Base-by-base conservation (phyloP, 495 filamentous ascomycete genomes). In the Sordaria brevicollis region DNA sequence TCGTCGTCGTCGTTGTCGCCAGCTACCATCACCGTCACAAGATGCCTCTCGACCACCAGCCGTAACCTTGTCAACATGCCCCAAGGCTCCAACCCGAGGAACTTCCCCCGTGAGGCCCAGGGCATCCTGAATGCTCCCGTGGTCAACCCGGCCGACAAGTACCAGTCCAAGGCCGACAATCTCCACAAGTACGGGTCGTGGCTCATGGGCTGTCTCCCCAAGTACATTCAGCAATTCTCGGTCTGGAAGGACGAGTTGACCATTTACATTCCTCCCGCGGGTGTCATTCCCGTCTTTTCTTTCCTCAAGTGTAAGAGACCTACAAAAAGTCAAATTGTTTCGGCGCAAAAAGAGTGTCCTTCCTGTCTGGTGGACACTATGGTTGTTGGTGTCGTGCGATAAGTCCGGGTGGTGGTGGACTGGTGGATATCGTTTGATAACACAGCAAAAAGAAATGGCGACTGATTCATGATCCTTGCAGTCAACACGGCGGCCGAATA, bases 161-260 rank as follows among this genome's bases (percentile, higher is more conserved):
- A 94, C 82, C 80, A 89, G 78, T 89, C 89, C 74, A 92, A 94
- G 83, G 87, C 91, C 75, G 90, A 95, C 71, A 82, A 87, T 76
- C 84, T 98, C 73, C 95, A 98, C 85, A 89, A 86, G 73, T 99
- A 99, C 78, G 96, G 96, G 73, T 89, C 95, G 77, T 99, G 97
- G 83, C 86, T 99, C 75, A 91, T 98, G 86, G 94, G 94, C 69
- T 96, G 92, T 79, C 84, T 99, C 71, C 96, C 96, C 69, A 98
- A 97, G 85, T 96, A 97, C 81, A 88, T 99, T 75, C 96, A 99
- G 83, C 96, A 99, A 81, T 97, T 97, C 86, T 93, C 92, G 41
- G 94, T 99, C 35, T 98, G 94, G 96, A 99, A 99, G 85, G 95
- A 99, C 79, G 96, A 99, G 79, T 87, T 99, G 71, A 91, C 90